Conservation (phyloP, 805 yeast species). For the Candida easanensis region DNA sequence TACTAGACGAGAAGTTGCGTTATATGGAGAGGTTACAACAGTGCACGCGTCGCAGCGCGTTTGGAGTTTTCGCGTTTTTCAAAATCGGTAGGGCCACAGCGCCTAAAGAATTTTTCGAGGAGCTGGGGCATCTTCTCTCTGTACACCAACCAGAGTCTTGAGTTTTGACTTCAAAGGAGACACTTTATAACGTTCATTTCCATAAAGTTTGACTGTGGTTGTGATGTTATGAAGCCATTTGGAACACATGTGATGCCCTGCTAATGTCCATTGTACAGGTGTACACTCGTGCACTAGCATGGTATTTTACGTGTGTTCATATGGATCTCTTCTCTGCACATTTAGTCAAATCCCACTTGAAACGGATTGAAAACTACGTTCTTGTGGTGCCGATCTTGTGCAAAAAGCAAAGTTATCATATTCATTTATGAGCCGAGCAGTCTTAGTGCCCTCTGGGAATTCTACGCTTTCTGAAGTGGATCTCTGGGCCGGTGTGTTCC, state of each 20-base stretch:
- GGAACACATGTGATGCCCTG: background rate
- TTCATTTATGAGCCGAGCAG: slow-evolving; percentile 21
- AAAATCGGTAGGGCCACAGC: background rate
- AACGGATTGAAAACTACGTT: slow-evolving; percentile 28
- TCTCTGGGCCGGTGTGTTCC: slow-evolving; percentile 29
- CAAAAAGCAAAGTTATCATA: slow-evolving; percentile 31
- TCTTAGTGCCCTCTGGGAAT: slow-evolving; percentile 28
- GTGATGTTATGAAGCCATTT: background rate
- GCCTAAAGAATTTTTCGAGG: background rate
- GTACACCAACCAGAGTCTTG: too few species aligned
- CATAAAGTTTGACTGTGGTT: background rate
- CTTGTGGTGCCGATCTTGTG: slow-evolving; percentile 45
- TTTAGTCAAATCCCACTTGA: slow-evolving; percentile 42
- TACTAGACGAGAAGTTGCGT: background rate
- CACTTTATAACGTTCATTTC: too few species aligned
- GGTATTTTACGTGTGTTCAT: background rate
- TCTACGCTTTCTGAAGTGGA: background rate
- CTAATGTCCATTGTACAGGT: background rate
- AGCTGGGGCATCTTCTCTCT: background rate
- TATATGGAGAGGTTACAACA: background rate
- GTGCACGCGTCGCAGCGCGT: background rate
- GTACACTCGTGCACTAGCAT: background rate
- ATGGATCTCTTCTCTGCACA: slow-evolving; percentile 30
- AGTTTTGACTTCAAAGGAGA: too few species aligned
- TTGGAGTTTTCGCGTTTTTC: background rate